Evolutionary conservation across 2,329 filamentous ascomycete species (phyloP), one percentile per base, ranked within the genome.

Genomic region (Exophiala lecanii-corni): DNA sequence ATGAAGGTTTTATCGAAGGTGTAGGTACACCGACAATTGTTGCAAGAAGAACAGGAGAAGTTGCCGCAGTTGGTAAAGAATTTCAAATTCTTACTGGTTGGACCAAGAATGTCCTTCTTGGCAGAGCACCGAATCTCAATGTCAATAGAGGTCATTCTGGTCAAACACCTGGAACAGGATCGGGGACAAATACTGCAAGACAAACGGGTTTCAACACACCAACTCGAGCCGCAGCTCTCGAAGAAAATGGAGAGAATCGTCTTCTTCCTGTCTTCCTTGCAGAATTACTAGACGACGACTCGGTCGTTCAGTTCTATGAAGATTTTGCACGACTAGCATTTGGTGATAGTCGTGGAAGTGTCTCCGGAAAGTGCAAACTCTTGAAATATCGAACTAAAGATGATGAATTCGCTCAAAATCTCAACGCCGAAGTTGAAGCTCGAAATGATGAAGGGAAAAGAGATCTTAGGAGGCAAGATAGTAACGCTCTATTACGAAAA

Each of bases 51-150:
- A 95, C 89, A 0, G 92, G 92, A 38, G 92, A 97, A 63, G 81
- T 98, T n/a, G 89, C 89, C 1, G 87, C 87, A 3, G 88, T 94
- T 16, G 94, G 92, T 61, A 95, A 96, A 65, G 92, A 97, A 62
- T 98, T 98, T 56, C 88, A 84, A n/a, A 85, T 94, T 20, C 71
- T 98, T 41, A 96, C 92, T 0, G 92, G 91, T 4, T 98, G 92
- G 92, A 86, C 82, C 39, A 89, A 89, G 59, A 85, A 92, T 36
- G 82, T 97, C 0, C 72, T 98, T 1, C 73, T 97, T 1, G 92
- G 92, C 36, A 86, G 89, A 57, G 84, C 89, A 58, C 76, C 86
- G 2, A 97, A 97, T 58, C 69, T 86, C 16, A 97, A 97, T 59
- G 79, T 88, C 60, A 94, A 96, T 63, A 78, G 76, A 1, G 85